phyloP scores from a whole-genome alignment of 1,139 yeast species.

The Yamadazyma jaroonii region DNA sequence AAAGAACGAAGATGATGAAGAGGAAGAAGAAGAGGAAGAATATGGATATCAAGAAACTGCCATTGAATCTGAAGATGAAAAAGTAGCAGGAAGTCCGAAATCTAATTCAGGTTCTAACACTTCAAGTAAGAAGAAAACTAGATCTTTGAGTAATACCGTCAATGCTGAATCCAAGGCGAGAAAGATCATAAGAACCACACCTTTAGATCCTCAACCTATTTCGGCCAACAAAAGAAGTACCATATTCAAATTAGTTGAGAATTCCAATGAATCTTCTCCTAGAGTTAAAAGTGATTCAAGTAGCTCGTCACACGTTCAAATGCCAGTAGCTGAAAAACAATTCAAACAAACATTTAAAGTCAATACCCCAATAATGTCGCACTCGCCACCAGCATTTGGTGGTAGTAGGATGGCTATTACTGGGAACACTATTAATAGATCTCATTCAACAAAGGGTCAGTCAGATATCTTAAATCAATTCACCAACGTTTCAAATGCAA shows the following conservation, averaged over 20 bases:
- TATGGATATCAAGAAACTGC: conserved; percentile 19
- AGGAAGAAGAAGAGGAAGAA: conserved; percentile 22
- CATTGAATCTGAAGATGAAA: conserved; percentile 27
- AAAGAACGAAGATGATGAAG: conserved; percentile 19
- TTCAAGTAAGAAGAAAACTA: conserved; percentile 32
- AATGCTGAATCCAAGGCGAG: conserved; percentile 72
- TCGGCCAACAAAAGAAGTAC: conserved; percentile 37
- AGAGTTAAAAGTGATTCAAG: conserved; percentile 9
- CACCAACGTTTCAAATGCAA: conserved; percentile 3
- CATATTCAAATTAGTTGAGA: conserved; percentile 37
- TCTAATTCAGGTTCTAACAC: conserved; percentile 39
- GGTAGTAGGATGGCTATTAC: conserved; percentile 15
- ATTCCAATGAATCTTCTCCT: conserved; percentile 31
- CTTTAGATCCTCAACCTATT: conserved; percentile 80
- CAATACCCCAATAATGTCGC: conserved; percentile 1
- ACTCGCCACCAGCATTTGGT: conserved; percentile 11
- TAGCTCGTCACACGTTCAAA: conserved; percentile 2
- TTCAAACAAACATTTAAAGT: background rate
- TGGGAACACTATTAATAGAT: conserved; percentile 16
- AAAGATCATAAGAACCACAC: conserved; percentile 70
- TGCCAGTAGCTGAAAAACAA: conserved; percentile 1
- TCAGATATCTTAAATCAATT: conserved; percentile 6
- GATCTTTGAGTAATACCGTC: conserved; percentile 51
- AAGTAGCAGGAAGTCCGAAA: conserved; percentile 20
- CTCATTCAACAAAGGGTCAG: conserved; percentile 5